phyloP scores from a whole-genome alignment of 176 grass and related monocot genomes.

The Luzula sylvatica region DNA sequence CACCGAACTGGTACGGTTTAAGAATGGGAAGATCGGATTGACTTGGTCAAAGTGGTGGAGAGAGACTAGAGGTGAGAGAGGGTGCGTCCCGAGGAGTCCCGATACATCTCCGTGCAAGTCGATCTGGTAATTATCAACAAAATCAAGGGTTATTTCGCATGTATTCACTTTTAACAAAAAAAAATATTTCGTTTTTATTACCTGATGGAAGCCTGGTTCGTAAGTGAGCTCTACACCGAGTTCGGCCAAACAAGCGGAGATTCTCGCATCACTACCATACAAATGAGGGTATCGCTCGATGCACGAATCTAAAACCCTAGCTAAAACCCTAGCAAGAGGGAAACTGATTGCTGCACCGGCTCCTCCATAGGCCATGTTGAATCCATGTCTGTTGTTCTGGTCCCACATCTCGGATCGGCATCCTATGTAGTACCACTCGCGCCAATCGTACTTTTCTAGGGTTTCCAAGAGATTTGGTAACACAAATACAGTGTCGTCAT shows the following conservation, averaged over 20 bases:
- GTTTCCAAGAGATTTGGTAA: conserved; percentile 56
- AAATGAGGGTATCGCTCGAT: conserved; percentile 83
- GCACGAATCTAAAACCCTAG: conserved; percentile 52
- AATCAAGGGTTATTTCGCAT: neutral
- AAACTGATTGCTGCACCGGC: conserved; percentile 74
- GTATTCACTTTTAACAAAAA: neutral
- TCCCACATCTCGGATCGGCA: conserved; percentile 52
- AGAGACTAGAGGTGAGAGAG: conserved; percentile 64
- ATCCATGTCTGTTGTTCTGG: conserved; percentile 71
- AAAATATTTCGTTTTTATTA: neutral
- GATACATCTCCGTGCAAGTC: conserved; percentile 86
- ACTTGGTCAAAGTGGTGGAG: conserved; percentile 80
- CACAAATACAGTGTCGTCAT: conserved; percentile 88
- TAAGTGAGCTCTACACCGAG: conserved; percentile 84
- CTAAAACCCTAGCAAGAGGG: conserved; percentile 60
- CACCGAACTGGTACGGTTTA: conserved; percentile 39
- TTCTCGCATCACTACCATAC: conserved; percentile 72
- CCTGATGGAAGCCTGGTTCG: conserved; percentile 93
- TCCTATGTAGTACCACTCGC: conserved; percentile 70
- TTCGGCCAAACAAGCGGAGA: conserved; percentile 71
- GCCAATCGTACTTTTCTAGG: conserved; percentile 61
- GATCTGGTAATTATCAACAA: conserved; percentile 37
- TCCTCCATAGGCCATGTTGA: conserved; percentile 74
- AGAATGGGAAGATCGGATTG: conserved; percentile 61
- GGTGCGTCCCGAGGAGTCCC: conserved; percentile 65